Conservation (phyloP, 768 basidiomycete genomes). For the Clathrus columnatus region DNA sequence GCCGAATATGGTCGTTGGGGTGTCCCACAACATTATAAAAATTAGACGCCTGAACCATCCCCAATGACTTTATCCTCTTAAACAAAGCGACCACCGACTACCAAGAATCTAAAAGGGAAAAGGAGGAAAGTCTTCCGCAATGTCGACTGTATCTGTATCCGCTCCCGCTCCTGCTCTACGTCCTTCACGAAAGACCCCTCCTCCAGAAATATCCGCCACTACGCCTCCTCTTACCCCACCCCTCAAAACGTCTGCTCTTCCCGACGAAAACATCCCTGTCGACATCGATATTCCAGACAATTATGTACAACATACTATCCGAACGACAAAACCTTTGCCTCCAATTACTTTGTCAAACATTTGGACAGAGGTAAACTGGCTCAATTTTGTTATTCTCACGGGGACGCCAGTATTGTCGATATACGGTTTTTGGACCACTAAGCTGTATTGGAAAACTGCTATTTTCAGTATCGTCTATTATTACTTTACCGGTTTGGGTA, state of each 20-base stretch:
- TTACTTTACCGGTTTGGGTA: conserved; percentile 76
- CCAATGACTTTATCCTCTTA: not conserved
- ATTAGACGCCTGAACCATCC: not conserved
- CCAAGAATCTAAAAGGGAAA: not conserved
- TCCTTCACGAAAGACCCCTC: conserved; percentile 18
- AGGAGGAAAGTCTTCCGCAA: not conserved
- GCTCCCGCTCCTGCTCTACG: conserved; percentile 24
- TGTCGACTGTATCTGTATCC: conserved; percentile 12
- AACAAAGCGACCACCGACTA: too few species aligned
- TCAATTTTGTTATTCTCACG: conserved; percentile 64
- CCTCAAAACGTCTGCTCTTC: conserved; percentile 1
- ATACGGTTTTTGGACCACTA: conserved; percentile 60
- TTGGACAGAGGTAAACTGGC: conserved; percentile 61
- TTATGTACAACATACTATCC: conserved; percentile 70
- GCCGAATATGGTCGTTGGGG: too few species aligned
- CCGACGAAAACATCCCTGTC: conserved; percentile 23
- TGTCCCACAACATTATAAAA: not conserved
- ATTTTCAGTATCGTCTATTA: conserved; percentile 63
- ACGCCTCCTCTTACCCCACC: conserved; percentile 17
- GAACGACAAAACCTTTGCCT: conserved; percentile 56
- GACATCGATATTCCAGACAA: conserved; percentile 70
- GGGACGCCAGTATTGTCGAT: conserved; percentile 67
- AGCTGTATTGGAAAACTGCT: conserved; percentile 62
- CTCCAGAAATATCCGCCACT: conserved; percentile 16
- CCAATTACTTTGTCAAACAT: conserved; percentile 56